A percentile compares a stretch with the other conserved stretches of the same genome.
Conservation (phyloP, 2,329 filamentous ascomycete genomes). For the Huntiella abstrusa region DNA sequence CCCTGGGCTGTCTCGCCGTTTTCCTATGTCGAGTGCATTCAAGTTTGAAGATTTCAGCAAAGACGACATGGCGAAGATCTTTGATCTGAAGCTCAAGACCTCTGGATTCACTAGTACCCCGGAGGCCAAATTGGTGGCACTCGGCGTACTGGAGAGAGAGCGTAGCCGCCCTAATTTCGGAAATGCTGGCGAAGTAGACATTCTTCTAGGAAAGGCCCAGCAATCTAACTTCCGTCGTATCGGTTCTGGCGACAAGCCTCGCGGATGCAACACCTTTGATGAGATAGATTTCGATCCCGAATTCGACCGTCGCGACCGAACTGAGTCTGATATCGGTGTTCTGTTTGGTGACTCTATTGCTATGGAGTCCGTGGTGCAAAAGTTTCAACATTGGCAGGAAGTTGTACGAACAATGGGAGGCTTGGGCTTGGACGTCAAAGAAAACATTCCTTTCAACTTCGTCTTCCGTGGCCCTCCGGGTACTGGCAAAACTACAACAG, state of each 20-base stretch:
- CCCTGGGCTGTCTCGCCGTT: constrained; percentile 47
- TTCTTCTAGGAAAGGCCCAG: constrained; percentile 36
- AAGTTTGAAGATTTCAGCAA: constrained; percentile 49
- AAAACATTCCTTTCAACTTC: constrained; percentile 47
- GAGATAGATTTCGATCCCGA: constrained; percentile 2
- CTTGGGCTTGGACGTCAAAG: constrained; percentile 16
- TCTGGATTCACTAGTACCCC: constrained; percentile 33
- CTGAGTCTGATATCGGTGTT: constrained; percentile 27
- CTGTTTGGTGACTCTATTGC: constrained; percentile 43
- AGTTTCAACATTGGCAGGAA: constrained; percentile 35
- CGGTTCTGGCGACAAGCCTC: neutral
- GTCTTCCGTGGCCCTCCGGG: constrained; percentile 47
- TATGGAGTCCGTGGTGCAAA: constrained; percentile 31
- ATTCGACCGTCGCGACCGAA: constrained; percentile 11
- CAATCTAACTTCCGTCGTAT: constrained; percentile 8
- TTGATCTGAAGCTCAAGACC: constrained; percentile 42
- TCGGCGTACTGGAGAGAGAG: constrained; percentile 40
- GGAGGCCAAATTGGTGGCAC: constrained; percentile 30
- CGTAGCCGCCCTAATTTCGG: constrained; percentile 43
- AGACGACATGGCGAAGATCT: constrained; percentile 35
- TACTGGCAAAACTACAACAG: constrained; percentile 56
- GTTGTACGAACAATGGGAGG: constrained; percentile 17
- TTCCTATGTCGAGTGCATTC: constrained; percentile 45
- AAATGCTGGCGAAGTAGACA: constrained; percentile 59
- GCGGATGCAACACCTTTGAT: neutral